Percentiles rank a stretch among this genome's conserved stretches.
phyloP scores from a whole-genome alignment of 1,139 yeast species.

The Yamadazyma taylorii region DNA sequence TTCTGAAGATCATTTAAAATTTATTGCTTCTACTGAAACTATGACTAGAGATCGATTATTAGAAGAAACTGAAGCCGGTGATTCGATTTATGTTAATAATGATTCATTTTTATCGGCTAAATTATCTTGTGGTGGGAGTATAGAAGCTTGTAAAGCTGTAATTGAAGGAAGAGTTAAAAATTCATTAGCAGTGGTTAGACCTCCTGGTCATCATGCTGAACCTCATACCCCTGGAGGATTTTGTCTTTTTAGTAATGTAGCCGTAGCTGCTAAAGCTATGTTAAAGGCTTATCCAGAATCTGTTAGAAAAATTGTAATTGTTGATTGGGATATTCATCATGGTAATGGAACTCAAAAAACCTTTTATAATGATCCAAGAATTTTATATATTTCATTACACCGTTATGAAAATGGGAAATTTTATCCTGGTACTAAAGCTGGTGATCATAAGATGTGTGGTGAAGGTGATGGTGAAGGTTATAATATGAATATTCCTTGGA shows the following conservation, averaged over 20 bases:
- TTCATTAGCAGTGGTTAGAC: slow-evolving; percentile 91
- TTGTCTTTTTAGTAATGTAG: slow-evolving; percentile 93
- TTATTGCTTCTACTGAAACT: slow-evolving; percentile 69
- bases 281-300: slow-evolving; percentile 83
- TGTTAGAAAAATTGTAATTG: slow-evolving; percentile 75
- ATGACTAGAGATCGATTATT: slow-evolving; percentile 79
- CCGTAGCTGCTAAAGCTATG: slow-evolving; percentile 91
- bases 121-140: slow-evolving; percentile 94
- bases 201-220: slow-evolving; percentile 99
- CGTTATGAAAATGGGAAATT: slow-evolving; percentile 90
- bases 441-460: slow-evolving; percentile 79
- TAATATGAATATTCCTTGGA: slow-evolving; percentile 93
- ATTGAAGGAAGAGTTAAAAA: slow-evolving; percentile 91
- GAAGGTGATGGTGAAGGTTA: slow-evolving; percentile 84
- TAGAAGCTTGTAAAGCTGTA: slow-evolving; percentile 94
- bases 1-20: slow-evolving; percentile 74
- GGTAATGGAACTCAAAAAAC: slow-evolving; percentile 98
- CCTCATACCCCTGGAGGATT: slow-evolving; percentile 97
- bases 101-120: slow-evolving; percentile 88
- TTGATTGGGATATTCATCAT: slow-evolving; percentile 98
- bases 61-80: slow-evolving; percentile 87
- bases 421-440: slow-evolving; percentile 89
- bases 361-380: slow-evolving; percentile 85
- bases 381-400: slow-evolving; percentile 86
- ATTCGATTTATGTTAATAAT: slow-evolving; percentile 91